phyloP scores from a whole-genome alignment of 2,329 filamentous ascomycete species.

The Lojkania enalia region DNA sequence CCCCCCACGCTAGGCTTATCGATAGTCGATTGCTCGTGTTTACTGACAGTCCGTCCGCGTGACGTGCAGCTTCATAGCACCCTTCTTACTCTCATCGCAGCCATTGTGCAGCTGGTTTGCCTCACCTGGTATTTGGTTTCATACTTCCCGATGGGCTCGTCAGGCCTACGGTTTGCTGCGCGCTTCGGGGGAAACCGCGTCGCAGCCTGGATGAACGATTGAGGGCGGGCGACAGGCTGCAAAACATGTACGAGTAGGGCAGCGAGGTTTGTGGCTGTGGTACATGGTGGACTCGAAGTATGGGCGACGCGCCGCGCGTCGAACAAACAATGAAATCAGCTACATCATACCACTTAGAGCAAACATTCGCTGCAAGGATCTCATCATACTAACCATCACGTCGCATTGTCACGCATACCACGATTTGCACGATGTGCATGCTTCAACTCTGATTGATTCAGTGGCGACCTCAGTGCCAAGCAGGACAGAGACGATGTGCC shows the following conservation, averaged over 20 bases:
- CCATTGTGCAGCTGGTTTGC: constrained; percentile 79
- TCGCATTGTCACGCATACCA: constrained; percentile 30
- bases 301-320: constrained; percentile 32
- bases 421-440: constrained; percentile 16
- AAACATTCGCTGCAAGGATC: constrained; percentile 22
- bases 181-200: constrained; percentile 84
- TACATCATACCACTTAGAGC: constrained; percentile 15
- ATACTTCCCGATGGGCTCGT: constrained; percentile 97
- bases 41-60: constrained; percentile 41
- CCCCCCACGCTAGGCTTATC: constrained; percentile 39
- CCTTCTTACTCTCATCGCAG: constrained; percentile 80
- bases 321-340: constrained; percentile 23
- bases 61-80: constrained; percentile 75
- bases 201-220: constrained; percentile 85
- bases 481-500: constrained; percentile 17
- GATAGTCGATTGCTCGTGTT: constrained; percentile 36
- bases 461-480: constrained; percentile 18
- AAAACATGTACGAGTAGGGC: constrained; percentile 18
- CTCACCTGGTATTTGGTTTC: constrained; percentile 92
- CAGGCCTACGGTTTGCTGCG: constrained; percentile 82
- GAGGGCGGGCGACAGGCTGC: constrained; percentile 14
- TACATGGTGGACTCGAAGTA: constrained; percentile 14
- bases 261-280: constrained; percentile 20
- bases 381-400: constrained; percentile 20
- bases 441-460: constrained; percentile 25